Conservation (phyloP, 2,329 filamentous ascomycete species). For the Arthrobotrys sinensis region DNA sequence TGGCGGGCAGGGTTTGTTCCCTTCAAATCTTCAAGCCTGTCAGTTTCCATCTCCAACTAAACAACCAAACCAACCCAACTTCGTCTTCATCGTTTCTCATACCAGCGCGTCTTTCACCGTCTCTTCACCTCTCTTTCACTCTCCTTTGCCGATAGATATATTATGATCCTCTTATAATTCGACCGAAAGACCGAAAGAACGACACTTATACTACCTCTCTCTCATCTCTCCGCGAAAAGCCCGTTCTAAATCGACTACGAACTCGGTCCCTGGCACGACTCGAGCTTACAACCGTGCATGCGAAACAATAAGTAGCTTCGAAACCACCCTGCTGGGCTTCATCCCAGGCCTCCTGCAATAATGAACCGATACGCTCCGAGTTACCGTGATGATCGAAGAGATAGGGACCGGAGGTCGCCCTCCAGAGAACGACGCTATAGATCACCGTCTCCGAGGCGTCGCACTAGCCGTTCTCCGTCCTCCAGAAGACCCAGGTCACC, state of each 20-base stretch:
- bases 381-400: constrained; percentile 62
- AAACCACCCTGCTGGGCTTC: constrained; percentile 1
- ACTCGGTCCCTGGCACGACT: too few relatives aligned
- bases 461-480: constrained; percentile 48
- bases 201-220: not conserved
- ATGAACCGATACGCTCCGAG: constrained; percentile 62
- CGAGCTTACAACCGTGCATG: not conserved
- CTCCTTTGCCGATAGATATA: too few relatives aligned
- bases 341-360: constrained; percentile 1
- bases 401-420: constrained; percentile 60
- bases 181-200: too few relatives aligned
- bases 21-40: not conserved
- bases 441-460: constrained; percentile 48
- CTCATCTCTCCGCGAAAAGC: not conserved
- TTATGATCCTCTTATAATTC: too few relatives aligned
- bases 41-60: too few relatives aligned
- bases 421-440: constrained; percentile 49
- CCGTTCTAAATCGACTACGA: too few relatives aligned
- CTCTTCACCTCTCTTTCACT: too few relatives aligned
- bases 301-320: not conserved
- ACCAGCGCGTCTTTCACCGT: not conserved
- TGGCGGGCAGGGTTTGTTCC: constrained; percentile 22
- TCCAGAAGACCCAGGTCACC: constrained; percentile 48
- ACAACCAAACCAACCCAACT: not conserved
- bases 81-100: not conserved